phyloP scores from a whole-genome alignment of 177 flowering plant genomes.

The Vitis hybrid region DNA sequence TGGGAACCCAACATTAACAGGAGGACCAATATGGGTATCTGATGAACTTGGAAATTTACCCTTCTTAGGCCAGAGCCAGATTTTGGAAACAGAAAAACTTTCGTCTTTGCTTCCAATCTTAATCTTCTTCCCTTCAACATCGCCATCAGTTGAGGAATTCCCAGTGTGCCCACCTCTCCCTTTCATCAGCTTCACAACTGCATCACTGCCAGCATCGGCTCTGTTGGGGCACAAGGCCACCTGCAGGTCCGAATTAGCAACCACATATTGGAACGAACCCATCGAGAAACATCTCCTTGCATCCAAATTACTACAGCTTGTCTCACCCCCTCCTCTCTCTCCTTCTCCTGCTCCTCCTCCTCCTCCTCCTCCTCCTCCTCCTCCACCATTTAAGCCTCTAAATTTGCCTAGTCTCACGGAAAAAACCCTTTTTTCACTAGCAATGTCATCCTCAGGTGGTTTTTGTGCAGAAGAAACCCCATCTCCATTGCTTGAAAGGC shows the following conservation, averaged over 20 bases:
- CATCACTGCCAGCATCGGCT: constrained; percentile 4
- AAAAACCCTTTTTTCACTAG: constrained; percentile 39
- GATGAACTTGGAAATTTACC: constrained; percentile 33
- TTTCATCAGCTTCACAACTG: constrained; percentile 17
- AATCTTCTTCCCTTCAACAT: constrained; percentile 50
- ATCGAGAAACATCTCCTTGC: constrained; percentile 65
- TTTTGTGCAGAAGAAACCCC: constrained; percentile 23
- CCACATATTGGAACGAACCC: constrained; percentile 68
- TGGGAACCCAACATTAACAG: constrained; percentile 25
- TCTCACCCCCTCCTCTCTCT: constrained; percentile 35
- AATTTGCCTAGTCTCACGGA: constrained; percentile 64
- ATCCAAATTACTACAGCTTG: constrained; percentile 51
- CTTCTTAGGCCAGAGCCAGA: constrained; percentile 70
- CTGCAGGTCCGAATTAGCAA: constrained; percentile 42
- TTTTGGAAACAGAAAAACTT: constrained; percentile 70
- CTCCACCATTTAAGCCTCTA: constrained; percentile 30
- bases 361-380: constrained; percentile 6
- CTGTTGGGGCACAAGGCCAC: constrained; percentile 34
- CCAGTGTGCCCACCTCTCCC: constrained; percentile 20
- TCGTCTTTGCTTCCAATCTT: constrained; percentile 48
- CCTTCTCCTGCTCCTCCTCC: constrained; percentile 8
- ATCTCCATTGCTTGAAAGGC: constrained; percentile 16
- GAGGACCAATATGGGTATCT: constrained; percentile 23
- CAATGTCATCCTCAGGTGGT: constrained; percentile 26
- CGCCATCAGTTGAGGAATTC: constrained; percentile 23